These are phyloP conservation scores for Tranzscheliella williamsii DNA, from an alignment of 1,284 basidiomycete genomes.

Conservation along the genomic window DNA sequence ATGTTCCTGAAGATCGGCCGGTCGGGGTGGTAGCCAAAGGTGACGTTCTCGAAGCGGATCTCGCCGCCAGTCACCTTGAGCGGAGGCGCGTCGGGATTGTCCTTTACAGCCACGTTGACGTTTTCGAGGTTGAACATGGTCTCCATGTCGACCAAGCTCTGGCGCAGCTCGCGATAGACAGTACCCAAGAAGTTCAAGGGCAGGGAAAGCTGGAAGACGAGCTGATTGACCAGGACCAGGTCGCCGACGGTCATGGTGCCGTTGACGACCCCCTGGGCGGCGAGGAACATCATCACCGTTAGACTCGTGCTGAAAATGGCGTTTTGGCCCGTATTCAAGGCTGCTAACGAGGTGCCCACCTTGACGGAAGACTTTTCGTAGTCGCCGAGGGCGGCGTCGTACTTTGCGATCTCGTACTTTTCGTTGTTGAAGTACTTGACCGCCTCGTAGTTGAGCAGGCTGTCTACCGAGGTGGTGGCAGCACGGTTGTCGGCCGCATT, in stretches of 20 bases:
- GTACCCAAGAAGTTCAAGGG: slow-evolving; percentile 96
- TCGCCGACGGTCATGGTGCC: slow-evolving; percentile 98
- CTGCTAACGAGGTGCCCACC: slow-evolving; percentile 90
- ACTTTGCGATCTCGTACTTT: slow-evolving; percentile 83
- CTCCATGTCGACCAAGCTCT: slow-evolving; percentile 96
- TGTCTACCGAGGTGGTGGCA: slow-evolving; percentile 89
- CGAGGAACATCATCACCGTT: slow-evolving; percentile 93
- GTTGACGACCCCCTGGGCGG: slow-evolving; percentile 88
- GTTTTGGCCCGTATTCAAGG: slow-evolving; percentile 93
- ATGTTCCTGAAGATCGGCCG: slow-evolving; percentile 82
- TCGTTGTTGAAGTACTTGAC: slow-evolving; percentile 99
- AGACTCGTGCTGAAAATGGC: slow-evolving; percentile 90
- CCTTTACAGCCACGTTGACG: slow-evolving; percentile 77
- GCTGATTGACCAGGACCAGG: slow-evolving; percentile 96
- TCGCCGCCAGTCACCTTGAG: slow-evolving; percentile 76
- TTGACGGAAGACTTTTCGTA: slow-evolving; percentile 93
- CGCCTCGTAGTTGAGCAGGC: slow-evolving; percentile 95
- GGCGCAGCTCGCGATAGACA: slow-evolving; percentile 92
- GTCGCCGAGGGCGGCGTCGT: slow-evolving; percentile 81
- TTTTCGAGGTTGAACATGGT: slow-evolving; percentile 87
- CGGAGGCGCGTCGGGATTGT: slow-evolving; percentile 72
- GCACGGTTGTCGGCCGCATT: slow-evolving; percentile 96
- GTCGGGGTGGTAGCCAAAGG: slow-evolving; percentile 85
- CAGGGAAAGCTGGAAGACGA: slow-evolving; percentile 96
- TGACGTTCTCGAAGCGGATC: slow-evolving; percentile 89